Evolutionary conservation across 1,284 basidiomycete species (phyloP).

Genomic region (Vanrija sp.): DNA sequence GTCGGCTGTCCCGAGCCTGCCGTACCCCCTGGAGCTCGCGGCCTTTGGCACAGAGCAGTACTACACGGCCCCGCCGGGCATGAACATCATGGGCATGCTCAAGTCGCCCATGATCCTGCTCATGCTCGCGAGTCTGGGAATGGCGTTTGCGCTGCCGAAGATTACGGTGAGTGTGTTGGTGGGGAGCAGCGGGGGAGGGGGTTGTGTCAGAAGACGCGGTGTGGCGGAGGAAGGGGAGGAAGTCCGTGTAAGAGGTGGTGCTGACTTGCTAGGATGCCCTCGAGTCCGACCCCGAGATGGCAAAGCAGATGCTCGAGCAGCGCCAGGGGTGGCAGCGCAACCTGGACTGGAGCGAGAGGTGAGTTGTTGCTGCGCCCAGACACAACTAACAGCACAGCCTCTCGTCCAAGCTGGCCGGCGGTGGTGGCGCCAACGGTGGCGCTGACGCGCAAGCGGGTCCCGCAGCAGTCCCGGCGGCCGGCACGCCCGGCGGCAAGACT

Average conservation of each 20-base stretch:
- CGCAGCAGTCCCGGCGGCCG: background rate
- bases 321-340: conserved; percentile 61
- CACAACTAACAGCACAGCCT: conserved; percentile 3
- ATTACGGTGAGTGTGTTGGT: conserved; percentile 59
- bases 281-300: conserved; percentile 66
- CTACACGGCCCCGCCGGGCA: conserved; percentile 60
- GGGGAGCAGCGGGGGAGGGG: background rate
- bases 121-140: conserved; percentile 64
- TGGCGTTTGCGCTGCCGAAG: conserved; percentile 76
- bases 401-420: conserved; percentile 2
- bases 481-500: background rate
- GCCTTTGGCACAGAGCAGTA: conserved; percentile 64
- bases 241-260: too few relatives aligned
- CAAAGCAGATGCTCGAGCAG: conserved; percentile 65
- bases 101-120: conserved; percentile 84
- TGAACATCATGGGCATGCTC: conserved; percentile 73
- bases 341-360: conserved; percentile 43
- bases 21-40: conserved; percentile 61
- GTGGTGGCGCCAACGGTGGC: background rate
- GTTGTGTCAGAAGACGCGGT: background rate
- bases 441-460: background rate
- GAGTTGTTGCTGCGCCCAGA: conserved; percentile 10
- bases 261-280: conserved; percentile 57
- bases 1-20: conserved; percentile 59
- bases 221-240: background rate